These are phyloP conservation scores for Fusarium secorum DNA, from an alignment of 2,329 filamentous ascomycete genomes.

Conservation along the genomic window DNA sequence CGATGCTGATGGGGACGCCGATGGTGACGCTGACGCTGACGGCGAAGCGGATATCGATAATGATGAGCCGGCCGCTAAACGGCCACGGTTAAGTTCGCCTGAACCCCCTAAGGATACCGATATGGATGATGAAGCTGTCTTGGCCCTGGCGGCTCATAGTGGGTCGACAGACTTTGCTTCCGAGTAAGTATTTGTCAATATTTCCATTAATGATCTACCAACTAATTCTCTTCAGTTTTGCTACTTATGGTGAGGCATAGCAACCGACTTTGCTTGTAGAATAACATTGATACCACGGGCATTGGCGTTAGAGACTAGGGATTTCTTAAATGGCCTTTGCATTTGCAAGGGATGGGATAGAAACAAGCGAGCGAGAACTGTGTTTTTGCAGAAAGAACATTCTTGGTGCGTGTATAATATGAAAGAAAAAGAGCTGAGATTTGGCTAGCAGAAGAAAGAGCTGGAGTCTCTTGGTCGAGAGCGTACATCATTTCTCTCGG, in stretches of 20 bases:
- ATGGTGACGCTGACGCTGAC: slow-evolving; percentile 42
- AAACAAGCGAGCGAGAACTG: slow-evolving; percentile 3
- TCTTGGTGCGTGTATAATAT: slow-evolving; percentile 2
- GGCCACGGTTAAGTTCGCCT: slow-evolving; percentile 47
- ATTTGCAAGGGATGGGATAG: background rate
- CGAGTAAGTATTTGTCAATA: slow-evolving; percentile 49
- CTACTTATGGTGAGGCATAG: slow-evolving; percentile 52
- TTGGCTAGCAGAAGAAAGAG: background rate
- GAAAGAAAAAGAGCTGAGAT: background rate
- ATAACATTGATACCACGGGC: slow-evolving; percentile 34
- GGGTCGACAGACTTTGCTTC: slow-evolving; percentile 50
- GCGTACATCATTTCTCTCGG: background rate
- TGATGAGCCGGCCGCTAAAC: slow-evolving; percentile 52
- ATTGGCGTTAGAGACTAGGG: slow-evolving; percentile 30
- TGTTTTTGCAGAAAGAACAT: background rate
- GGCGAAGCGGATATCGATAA: slow-evolving; percentile 44
- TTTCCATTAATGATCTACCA: background rate
- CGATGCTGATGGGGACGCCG: slow-evolving; percentile 42
- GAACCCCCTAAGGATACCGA: slow-evolving; percentile 47
- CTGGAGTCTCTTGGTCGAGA: background rate
- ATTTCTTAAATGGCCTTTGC: slow-evolving; percentile 7
- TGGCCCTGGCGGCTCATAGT: slow-evolving; percentile 57
- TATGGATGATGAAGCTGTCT: slow-evolving; percentile 58
- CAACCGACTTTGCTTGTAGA: background rate
- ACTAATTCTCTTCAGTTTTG: slow-evolving; percentile 45